Conservation (phyloP, 179 eudicot species). For the Carnegiea gigantea region DNA sequence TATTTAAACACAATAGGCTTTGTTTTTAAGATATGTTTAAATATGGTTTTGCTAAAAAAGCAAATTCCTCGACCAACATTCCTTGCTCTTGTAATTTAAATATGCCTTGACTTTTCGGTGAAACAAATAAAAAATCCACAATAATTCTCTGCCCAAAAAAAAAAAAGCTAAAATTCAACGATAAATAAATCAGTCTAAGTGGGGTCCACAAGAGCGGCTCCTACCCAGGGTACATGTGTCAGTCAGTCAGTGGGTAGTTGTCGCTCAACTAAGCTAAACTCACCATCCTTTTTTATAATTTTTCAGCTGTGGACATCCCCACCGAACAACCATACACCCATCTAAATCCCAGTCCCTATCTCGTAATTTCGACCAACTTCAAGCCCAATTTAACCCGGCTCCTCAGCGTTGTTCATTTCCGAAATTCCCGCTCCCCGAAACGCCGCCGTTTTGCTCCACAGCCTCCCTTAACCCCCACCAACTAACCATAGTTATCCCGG, state of each 20-base stretch:
- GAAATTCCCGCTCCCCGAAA: background rate
- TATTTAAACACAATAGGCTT: background rate
- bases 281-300: background rate
- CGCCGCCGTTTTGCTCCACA: background rate
- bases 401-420: background rate
- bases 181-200: too few species aligned
- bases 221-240: background rate
- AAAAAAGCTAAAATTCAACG: too few species aligned
- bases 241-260: slow-evolving; percentile 8
- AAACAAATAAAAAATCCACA: background rate
- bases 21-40: background rate
- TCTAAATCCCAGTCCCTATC: background rate
- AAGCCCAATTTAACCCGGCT: background rate
- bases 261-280: background rate
- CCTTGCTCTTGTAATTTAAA: background rate
- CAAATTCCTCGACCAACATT: background rate
- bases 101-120: background rate
- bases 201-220: background rate
- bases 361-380: background rate
- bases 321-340: background rate
- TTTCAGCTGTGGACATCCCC: background rate
- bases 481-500: slow-evolving; percentile 6
- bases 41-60: background rate
- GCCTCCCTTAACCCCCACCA: background rate
- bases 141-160: too few species aligned